Base-by-base conservation (phyloP, 2,329 filamentous ascomycete species). In the Aspergillus ochraceoroseus region DNA sequence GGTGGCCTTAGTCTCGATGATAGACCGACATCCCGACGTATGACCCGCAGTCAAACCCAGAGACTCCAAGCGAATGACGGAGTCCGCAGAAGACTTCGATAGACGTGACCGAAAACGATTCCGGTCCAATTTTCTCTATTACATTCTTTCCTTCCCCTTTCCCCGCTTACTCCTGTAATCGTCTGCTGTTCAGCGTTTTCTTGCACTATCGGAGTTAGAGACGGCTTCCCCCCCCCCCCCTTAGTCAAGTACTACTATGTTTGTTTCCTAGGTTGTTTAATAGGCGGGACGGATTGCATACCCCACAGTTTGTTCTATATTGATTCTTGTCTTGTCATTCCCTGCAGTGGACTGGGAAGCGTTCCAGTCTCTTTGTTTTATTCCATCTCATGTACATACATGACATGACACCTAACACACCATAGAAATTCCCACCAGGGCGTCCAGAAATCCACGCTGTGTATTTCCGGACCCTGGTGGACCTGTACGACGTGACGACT, bases 41-140 rank as follows among this genome's bases (percentile, higher is more conserved):
- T 63, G 38, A 64, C 62, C 3, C 55, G 61, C 17, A 64, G 62
- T 45, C 62, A 64, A 47, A 59, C 58, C 13, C 54, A 59, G 43
- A 47, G 49, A 40, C 47, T 53, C 17, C 53, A 35, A 36, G 38
- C 17, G 13, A 9, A 32, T 29, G 48, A 41, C 35, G 50, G 23
- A 35, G 13, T 43, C 13, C 41, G 38, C 18, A 41, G 55, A 23
- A 41, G 43, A 19, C 31, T 48, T 12, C 43, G 48, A 29, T 56
- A 32, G 43, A 20, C 11, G 7, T 41, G 9, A 4, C 13, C 29
- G 3, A 5, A n/a, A n/a, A n/a, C n/a, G n/a, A n/a, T n/a, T n/a
- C n/a, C n/a, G n/a, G n/a, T n/a, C n/a, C 23, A 20, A 23, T 33
- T 28, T 12, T 7, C 32, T 14, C 5, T 39, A 30, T 37, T 28